Percentiles rank a stretch among this genome's conserved stretches.
These are phyloP conservation scores for Hymenoscyphus occultus DNA, from an alignment of 2,329 filamentous ascomycete genomes.

Conservation along the genomic window DNA sequence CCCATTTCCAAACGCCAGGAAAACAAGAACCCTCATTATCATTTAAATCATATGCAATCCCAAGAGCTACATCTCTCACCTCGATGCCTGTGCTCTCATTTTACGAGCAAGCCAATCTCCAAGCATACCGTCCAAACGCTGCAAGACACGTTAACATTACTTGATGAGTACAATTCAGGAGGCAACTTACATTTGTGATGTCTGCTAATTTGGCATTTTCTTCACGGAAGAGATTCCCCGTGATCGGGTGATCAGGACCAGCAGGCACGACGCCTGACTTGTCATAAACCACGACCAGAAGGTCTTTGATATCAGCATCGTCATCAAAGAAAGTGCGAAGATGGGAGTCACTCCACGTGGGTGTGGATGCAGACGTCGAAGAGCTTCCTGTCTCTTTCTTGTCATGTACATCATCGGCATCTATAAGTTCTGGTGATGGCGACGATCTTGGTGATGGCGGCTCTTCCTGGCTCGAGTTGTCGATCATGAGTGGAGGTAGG, in stretches of 20 bases:
- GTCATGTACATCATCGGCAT: constrained; percentile 42
- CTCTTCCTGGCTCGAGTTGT: constrained; percentile 69
- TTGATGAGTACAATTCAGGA: background rate
- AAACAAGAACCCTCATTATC: constrained; percentile 21
- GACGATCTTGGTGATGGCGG: constrained; percentile 61
- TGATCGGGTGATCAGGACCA: constrained; percentile 80
- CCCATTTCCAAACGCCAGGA: constrained; percentile 14
- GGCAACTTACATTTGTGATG: constrained; percentile 67
- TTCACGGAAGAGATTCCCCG: constrained; percentile 75
- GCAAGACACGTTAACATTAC: constrained; percentile 22
- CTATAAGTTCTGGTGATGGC: constrained; percentile 59
- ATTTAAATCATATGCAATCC: constrained; percentile 33
- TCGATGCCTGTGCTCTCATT: constrained; percentile 46
- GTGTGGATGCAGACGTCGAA: constrained; percentile 53
- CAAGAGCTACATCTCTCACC: constrained; percentile 20
- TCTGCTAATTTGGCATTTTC: constrained; percentile 83
- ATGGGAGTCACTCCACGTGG: constrained; percentile 82
- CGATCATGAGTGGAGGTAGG: constrained; percentile 65
- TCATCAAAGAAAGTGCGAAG: constrained; percentile 90
- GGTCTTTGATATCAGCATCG: constrained; percentile 80
- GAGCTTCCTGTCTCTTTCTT: constrained; percentile 45
- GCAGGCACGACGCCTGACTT: constrained; percentile 79
- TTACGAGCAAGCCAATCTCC: constrained; percentile 76
- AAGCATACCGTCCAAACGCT: constrained; percentile 84
- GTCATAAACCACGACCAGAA: constrained; percentile 89